Evolutionary conservation across 192 early-diverging fungal species (phyloP), one percentile per base, ranked within the genome.

Genomic region (Coemansia asiatica): DNA sequence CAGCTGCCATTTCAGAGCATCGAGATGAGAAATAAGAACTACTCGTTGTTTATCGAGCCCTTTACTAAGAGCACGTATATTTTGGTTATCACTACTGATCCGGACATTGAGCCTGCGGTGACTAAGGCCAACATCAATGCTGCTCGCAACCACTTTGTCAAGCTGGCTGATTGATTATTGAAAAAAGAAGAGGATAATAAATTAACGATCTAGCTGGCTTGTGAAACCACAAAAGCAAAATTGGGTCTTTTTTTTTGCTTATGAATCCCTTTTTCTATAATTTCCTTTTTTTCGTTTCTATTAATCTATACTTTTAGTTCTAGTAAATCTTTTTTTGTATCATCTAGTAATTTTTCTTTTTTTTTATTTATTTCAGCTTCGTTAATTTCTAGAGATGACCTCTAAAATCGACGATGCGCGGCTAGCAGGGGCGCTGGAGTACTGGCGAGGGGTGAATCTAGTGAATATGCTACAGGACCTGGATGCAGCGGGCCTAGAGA

Each of bases 1-100:
- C 93, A 95, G 78, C 83, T 91, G 31, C 86, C 88, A 56, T 97
- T 98, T 74, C 85, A 90, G 71, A 87, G 86, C 65, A 88, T 97
- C 86, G 94, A 98, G 79, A 86, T 98, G 31, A 84, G 91, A 49
- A 89, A 89, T 35, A 83, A 78, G 44, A 49, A 51, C 21, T 90
- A 67, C 57, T 56, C 77, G 49, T 49, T 84, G 68, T 76, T 84
- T 26, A 66, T 84, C 53, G 71, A 79, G 67, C 77, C 77, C 2
- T 84, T 84, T 33, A 84, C 82, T 9, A 79, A 79, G 74, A 84
- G 77, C 67, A 84, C 82, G 21, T 79, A 68, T 38, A 76, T 84
- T 22, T 31, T 83, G 23, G 82, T 75, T 49, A 69, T 76, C 40
- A 74, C 77, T 0, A 64, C 69, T n/a, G 77, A 84, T 29, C 64